Evolutionary conservation across 2,329 filamentous ascomycete species (phyloP).

Genomic region (Talaromyces sp.): DNA sequence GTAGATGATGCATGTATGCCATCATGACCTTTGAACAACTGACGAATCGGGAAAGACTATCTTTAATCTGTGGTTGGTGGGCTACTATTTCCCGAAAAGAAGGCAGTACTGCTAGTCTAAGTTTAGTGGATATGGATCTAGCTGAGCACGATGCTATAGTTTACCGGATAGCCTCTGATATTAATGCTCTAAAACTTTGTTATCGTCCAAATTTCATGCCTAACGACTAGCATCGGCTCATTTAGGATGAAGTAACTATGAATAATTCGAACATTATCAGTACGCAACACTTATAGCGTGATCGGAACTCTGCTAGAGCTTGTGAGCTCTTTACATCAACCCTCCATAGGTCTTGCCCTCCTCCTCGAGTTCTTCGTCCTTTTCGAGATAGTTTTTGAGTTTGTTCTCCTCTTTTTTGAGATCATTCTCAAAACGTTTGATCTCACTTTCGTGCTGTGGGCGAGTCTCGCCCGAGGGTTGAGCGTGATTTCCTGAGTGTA

Average conservation of each 20-base stretch:
- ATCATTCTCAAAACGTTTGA: not conserved
- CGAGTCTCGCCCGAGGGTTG: not conserved
- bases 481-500: not conserved
- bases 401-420: not conserved
- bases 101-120: not conserved
- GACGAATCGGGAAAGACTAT: not conserved
- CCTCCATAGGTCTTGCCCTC: constrained; percentile 6
- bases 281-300: not conserved
- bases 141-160: not conserved
- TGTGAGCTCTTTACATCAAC: constrained; percentile 2
- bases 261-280: not conserved
- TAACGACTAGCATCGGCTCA: not conserved
- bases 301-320: not conserved
- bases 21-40: not conserved
- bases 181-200: not conserved
- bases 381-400: constrained; percentile 3
- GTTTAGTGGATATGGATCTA: not conserved
- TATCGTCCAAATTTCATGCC: not conserved
- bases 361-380: constrained; percentile 15
- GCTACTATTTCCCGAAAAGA: not conserved
- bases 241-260: not conserved
- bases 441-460: constrained; percentile 2
- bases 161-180: not conserved
- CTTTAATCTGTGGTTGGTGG: not conserved
- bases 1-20: not conserved